Conservation (phyloP, 2,329 filamentous ascomycete species). For the Cladophialophora exuberans region DNA sequence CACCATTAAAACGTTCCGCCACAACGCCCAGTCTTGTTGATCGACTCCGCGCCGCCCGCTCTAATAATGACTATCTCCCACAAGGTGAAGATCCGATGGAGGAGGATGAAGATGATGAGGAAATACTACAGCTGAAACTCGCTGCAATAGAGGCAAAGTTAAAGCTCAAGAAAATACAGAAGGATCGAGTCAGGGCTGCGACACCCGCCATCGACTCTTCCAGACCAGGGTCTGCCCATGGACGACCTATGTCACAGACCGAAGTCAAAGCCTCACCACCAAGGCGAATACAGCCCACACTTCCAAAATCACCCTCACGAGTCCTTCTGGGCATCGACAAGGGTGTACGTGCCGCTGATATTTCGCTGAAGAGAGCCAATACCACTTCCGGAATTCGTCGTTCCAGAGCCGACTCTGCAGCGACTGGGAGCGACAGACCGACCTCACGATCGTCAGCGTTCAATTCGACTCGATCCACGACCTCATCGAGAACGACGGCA, state of each 20-base stretch:
- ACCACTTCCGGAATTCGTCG: conserved; percentile 21
- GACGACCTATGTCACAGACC: conserved; percentile 47
- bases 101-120: conserved; percentile 80
- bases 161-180: conserved; percentile 84
- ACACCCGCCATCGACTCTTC: conserved; percentile 25
- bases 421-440: conserved; percentile 10
- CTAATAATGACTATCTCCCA: conserved; percentile 23
- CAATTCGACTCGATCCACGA: conserved; percentile 29
- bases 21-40: conserved; percentile 46
- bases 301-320: conserved; percentile 75
- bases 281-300: conserved; percentile 53
- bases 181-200: conserved; percentile 55
- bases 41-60: conserved; percentile 37
- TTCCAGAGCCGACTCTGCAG: conserved; percentile 2
- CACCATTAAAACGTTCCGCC: conserved; percentile 60
- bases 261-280: conserved; percentile 78
- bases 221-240: conserved; percentile 23
- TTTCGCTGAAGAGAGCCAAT: conserved; percentile 76
- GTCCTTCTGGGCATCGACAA: conserved; percentile 88
- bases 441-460: conserved; percentile 31
- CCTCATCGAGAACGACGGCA: conserved; percentile 9
- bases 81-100: conserved; percentile 55
- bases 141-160: conserved; percentile 86
- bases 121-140: conserved; percentile 82
- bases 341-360: conserved; percentile 75